Evolutionary conservation across 23 red algal genomes (phyloP), one percentile per base, ranked within the genome.

Genomic region (Porphyridium purpureum): DNA sequence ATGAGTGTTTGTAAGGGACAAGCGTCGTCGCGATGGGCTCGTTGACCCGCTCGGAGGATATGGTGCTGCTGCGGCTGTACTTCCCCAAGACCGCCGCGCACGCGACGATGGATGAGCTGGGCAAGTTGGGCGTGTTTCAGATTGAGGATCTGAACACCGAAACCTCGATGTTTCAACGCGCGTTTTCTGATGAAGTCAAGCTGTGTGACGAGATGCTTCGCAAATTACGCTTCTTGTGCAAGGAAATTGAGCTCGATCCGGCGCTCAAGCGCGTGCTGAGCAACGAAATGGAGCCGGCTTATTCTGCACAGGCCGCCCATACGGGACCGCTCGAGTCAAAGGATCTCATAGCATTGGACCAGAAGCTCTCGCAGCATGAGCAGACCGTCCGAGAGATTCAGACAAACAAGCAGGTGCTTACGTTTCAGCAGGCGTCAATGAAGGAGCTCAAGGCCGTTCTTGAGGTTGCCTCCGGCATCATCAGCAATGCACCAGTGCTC

Each of bases 1-100:
- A 17, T 44, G 11, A 11, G 38, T 44, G 38, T 44, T 44, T 17
- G 38, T 44, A 17, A 44, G 38, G 38, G 38, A 44, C 38, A 44
- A 17, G 38, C 38, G 38, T 44, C 38, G 38, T 44, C 38, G 11
- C 17, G 38, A 11, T 44, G 76, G 60, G 66, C 29, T 53, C 65
- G 23, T 62, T 93, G 5, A 76, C 75, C 47, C 85, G 85, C 53
- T 93, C 85, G 15, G 85, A 76, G 36, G 85, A 93, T 29, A 93
- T 93, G 74, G 58, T 74, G 34, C 70, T 70, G 19, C 48, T 93
- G 47, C 73, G 85, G 31, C 66, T 93, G 35, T 93, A 82, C 59
- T 82, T 93, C 49, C 66, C 82, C 35, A 67, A 75, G 25, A 54
- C 36, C 47, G 85, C 85, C 27, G 85, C 85, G 17, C 76, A 82